Evolutionary conservation across 805 yeast species (phyloP).

Genomic region (Starmerella vitae): DNA sequence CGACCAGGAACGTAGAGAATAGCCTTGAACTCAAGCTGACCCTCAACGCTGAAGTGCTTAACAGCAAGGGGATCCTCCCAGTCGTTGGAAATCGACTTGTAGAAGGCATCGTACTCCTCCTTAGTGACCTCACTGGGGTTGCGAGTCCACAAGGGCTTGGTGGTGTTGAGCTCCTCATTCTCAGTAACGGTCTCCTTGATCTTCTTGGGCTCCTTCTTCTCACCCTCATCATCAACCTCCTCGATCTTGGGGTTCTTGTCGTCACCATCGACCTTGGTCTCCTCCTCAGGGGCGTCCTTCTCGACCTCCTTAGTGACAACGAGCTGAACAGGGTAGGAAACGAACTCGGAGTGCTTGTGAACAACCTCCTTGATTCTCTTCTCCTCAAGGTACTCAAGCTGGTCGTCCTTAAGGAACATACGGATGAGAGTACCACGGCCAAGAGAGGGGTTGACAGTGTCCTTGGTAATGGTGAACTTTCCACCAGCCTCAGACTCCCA

Average conservation of each 20-base stretch:
- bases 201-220: slow-evolving; percentile 71
- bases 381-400: slow-evolving; percentile 97
- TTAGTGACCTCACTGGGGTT: slow-evolving; percentile 93
- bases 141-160: slow-evolving; percentile 99
- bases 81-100: slow-evolving; percentile 97
- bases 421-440: slow-evolving; percentile 93
- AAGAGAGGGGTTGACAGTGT: slow-evolving; percentile 70
- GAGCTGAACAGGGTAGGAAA: slow-evolving; percentile 96
- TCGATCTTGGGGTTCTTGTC: slow-evolving; percentile 65
- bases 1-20: slow-evolving; percentile 95
- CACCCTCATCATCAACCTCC: slow-evolving; percentile 59
- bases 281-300: slow-evolving; percentile 85
- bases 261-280: slow-evolving; percentile 43
- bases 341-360: slow-evolving; percentile 98
- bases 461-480: slow-evolving; percentile 90
- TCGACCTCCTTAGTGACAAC: slow-evolving; percentile 98
- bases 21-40: slow-evolving; percentile 98
- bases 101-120: slow-evolving; percentile 98
- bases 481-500: slow-evolving; percentile 99
- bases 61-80: slow-evolving; percentile 99
- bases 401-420: slow-evolving; percentile 96
- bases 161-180: slow-evolving; percentile 96
- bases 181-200: slow-evolving; percentile 88
- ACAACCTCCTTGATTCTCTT: slow-evolving; percentile 98
- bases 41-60: slow-evolving; percentile 99